Conservation (phyloP, 345 rosid genomes). For the Sapria himalayana region DNA sequence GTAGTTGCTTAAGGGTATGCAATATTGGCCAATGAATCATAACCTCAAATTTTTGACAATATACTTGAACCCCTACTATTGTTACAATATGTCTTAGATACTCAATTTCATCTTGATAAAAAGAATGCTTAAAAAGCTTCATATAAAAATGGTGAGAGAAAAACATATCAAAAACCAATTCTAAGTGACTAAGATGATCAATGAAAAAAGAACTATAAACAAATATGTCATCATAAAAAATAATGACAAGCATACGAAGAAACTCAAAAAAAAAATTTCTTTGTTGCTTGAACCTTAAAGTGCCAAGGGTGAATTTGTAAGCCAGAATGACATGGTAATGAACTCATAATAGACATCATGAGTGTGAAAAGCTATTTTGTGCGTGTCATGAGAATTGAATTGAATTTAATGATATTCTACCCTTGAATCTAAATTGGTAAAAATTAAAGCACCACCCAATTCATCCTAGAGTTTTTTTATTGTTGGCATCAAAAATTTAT, state of each 20-base stretch:
- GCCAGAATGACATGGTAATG: background rate
- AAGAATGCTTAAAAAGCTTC: background rate
- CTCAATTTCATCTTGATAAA: background rate
- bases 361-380: background rate
- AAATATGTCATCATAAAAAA: conserved; percentile 3
- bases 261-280: background rate
- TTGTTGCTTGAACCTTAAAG: background rate
- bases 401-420: background rate
- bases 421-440: background rate
- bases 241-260: background rate
- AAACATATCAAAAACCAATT: background rate
- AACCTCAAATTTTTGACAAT: background rate
- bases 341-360: background rate
- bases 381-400: background rate
- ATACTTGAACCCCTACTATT: background rate
- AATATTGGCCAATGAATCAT: background rate
- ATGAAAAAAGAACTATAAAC: too few species aligned
- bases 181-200: background rate
- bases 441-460: background rate
- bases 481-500: background rate
- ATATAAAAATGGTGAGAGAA: background rate
- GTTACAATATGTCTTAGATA: background rate
- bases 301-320: background rate
- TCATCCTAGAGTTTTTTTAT: background rate
- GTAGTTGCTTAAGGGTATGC: background rate